phyloP scores from a whole-genome alignment of 345 rosid species.

The Capsella bursapastoris region DNA sequence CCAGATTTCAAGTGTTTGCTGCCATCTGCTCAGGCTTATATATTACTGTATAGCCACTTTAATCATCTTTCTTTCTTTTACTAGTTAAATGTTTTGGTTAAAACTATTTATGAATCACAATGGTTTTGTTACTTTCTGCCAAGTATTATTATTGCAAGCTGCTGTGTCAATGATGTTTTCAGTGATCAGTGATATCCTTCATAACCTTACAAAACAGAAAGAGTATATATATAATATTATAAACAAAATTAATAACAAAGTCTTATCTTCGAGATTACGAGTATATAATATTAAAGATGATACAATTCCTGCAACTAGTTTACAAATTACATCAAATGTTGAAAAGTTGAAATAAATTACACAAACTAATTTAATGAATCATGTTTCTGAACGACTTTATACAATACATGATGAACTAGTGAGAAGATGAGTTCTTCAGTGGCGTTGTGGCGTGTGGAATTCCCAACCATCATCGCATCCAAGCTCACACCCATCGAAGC shows the following conservation, averaged over 20 bases:
- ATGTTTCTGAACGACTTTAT: slow-evolving; percentile 2
- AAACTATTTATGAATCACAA: neutral
- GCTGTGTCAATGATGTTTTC: neutral
- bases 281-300: neutral
- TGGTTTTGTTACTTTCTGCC: neutral
- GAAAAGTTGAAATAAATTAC: neutral
- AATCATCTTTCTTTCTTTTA: neutral
- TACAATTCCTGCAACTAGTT: neutral
- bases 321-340: slow-evolving; percentile 11
- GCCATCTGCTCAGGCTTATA: slow-evolving; percentile 34
- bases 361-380: slow-evolving; percentile 4
- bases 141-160: neutral
- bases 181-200: neutral
- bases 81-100: neutral
- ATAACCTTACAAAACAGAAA: neutral
- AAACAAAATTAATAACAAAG: too few relatives aligned
- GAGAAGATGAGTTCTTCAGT: slow-evolving; percentile 17
- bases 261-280: neutral
- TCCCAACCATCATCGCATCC: slow-evolving; percentile 77
- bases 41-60: slow-evolving; percentile 11
- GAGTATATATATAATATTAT: neutral
- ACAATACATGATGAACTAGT: slow-evolving; percentile 18
- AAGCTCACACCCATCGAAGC: slow-evolving; percentile 71
- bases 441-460: slow-evolving; percentile 49
- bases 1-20: slow-evolving; percentile 28